phyloP scores from a whole-genome alignment of 208 protist genomes.

The Porcisia hertigi region DNA sequence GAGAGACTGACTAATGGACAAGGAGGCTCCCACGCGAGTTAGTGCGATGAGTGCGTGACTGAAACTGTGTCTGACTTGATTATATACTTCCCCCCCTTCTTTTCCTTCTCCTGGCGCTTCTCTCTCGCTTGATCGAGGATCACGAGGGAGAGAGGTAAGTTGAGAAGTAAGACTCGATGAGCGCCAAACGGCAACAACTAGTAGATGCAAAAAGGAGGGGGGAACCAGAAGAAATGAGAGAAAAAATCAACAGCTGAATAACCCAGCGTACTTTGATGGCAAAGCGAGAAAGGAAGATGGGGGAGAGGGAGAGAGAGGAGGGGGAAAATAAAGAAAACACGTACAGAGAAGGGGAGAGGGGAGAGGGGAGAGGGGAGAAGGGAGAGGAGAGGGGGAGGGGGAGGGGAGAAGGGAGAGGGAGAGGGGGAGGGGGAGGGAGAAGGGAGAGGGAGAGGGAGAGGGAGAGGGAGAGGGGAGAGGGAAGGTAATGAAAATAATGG shows the following conservation, averaged over 20 bases:
- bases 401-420: background rate
- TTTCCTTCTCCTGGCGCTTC: background rate
- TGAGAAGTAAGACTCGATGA: background rate
- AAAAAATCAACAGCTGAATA: too few species aligned
- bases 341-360: background rate
- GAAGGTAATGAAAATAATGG: background rate
- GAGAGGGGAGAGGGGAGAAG: background rate
- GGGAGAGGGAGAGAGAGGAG: conserved; percentile 1
- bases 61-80: background rate
- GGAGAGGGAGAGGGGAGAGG: background rate
- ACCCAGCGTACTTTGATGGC: too few species aligned
- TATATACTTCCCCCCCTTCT: background rate
- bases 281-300: background rate
- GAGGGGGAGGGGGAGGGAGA: background rate
- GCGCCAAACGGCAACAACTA: conserved; percentile 5
- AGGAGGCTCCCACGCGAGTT: background rate
- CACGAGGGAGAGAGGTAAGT: background rate
- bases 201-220: background rate
- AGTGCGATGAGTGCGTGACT: background rate
- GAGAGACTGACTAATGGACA: background rate
- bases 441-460: background rate
- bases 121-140: background rate
- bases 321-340: background rate
- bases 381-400: background rate
- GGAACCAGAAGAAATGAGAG: conserved; percentile 14